phyloP scores from a whole-genome alignment of 108 stramenopile genomes.

The Skeletonema potamos region DNA sequence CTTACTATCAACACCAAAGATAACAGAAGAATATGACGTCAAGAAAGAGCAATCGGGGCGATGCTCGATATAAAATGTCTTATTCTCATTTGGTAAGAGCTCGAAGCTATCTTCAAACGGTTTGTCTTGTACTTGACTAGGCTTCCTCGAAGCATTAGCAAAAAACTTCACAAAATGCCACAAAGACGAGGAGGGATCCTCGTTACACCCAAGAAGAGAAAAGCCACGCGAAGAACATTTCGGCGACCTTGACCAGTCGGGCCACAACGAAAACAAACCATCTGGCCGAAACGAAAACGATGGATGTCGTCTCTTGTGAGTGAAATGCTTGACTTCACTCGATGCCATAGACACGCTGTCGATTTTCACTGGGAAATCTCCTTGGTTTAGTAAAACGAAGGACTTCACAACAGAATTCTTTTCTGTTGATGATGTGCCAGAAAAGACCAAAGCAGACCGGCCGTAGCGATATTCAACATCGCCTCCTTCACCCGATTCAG shows the following conservation, averaged over 20 bases:
- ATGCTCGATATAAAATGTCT: conserved; percentile 63
- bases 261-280: not conserved
- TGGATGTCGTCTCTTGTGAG: conserved; percentile 23
- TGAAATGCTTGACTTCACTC: conserved; percentile 41
- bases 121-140: conserved; percentile 1
- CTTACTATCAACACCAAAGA: conserved; percentile 42
- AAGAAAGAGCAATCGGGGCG: conserved; percentile 58
- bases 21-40: conserved; percentile 58
- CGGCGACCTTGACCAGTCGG: not conserved
- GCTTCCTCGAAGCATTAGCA: not conserved
- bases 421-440: conserved; percentile 25
- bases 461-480: conserved; percentile 77
- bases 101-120: conserved; percentile 44
- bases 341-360: conserved; percentile 46
- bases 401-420: conserved; percentile 52
- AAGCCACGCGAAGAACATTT: conserved; percentile 49
- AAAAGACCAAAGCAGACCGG: conserved; percentile 63
- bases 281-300: conserved; percentile 4
- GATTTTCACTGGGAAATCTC: conserved; percentile 53
- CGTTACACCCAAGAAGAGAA: conserved; percentile 45
- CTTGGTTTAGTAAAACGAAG: conserved; percentile 67
- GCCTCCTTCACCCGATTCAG: conserved; percentile 39
- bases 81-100: conserved; percentile 64
- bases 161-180: conserved; percentile 1
- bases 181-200: conserved; percentile 7